Percentiles rank a stretch among this genome's conserved stretches.
Evolutionary conservation across 257 asterid genomes (phyloP).

Genomic region (Przewalskia tangutica): DNA sequence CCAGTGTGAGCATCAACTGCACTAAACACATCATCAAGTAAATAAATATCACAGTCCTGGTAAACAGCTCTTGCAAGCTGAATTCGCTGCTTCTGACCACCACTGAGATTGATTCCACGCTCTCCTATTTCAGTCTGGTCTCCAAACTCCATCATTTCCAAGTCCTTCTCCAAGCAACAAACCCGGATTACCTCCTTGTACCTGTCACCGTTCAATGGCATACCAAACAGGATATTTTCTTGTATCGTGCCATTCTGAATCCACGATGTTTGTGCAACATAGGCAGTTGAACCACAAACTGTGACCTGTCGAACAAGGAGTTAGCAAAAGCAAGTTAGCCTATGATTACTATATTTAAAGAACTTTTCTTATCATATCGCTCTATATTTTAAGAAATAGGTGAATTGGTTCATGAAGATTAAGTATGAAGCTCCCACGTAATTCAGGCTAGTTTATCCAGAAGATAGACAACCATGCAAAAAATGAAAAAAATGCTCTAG

Average conservation of each 20-base stretch:
- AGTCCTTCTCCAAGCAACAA: constrained; percentile 87
- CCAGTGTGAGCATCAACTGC: constrained; percentile 99
- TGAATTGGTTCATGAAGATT: not conserved
- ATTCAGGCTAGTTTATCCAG: not conserved
- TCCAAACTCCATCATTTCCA: constrained; percentile 93
- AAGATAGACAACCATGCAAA: not conserved
- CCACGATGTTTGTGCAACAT: constrained; percentile 95
- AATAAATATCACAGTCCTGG: constrained; percentile 82
- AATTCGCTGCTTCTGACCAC: constrained; percentile 95
- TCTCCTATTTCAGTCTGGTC: constrained; percentile 99
- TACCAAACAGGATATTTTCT: constrained; percentile 70
- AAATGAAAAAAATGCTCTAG: not conserved
- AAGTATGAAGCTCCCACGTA: not conserved
- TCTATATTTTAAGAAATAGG: not conserved
- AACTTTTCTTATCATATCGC: not conserved
- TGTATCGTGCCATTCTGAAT: constrained; percentile 91
- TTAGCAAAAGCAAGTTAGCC: not conserved
- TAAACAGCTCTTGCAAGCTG: constrained; percentile 97
- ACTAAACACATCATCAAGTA: constrained; percentile 88
- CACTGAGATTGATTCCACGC: constrained; percentile 96
- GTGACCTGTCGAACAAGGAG: constrained; percentile 33
- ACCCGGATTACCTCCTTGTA: constrained; percentile 67
- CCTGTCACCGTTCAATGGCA: constrained; percentile 45
- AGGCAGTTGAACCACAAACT: constrained; percentile 89
- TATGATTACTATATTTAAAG: not conserved